Percentiles rank a stretch among this genome's conserved stretches.
These are phyloP conservation scores for Drechslera avenae DNA, from an alignment of 2,329 filamentous ascomycete species.

Conservation along the genomic window DNA sequence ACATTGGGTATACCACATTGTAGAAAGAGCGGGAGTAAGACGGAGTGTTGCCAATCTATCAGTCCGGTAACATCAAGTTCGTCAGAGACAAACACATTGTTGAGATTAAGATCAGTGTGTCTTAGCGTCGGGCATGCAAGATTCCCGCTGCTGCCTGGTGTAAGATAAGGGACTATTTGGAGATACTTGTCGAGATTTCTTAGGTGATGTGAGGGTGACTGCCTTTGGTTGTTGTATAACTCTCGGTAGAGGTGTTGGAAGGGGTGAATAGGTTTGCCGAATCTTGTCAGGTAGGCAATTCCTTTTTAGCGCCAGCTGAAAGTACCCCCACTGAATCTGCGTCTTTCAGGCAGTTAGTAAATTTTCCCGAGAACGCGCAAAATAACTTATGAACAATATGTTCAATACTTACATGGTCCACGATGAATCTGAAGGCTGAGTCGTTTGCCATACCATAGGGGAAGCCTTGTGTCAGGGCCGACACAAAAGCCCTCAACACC, in stretches of 20 bases:
- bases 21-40: conserved; percentile 47
- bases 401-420: conserved; percentile 40
- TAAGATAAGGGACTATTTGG: conserved; percentile 27
- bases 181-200: conserved; percentile 40
- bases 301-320: conserved; percentile 40
- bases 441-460: conserved; percentile 41
- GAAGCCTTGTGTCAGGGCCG: conserved; percentile 36
- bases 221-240: conserved; percentile 38
- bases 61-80: conserved; percentile 43
- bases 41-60: conserved; percentile 52
- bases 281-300: conserved; percentile 36
- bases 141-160: conserved; percentile 17
- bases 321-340: conserved; percentile 29
- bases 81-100: conserved; percentile 43
- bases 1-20: conserved; percentile 47
- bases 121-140: conserved; percentile 33
- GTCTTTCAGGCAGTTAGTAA: conserved; percentile 29
- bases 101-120: conserved; percentile 45
- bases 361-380: background rate
- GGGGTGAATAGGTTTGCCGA: conserved; percentile 37
- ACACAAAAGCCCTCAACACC: conserved; percentile 30
- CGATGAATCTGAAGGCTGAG: conserved; percentile 28
- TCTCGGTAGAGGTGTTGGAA: conserved; percentile 41
- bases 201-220: conserved; percentile 33
- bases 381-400: background rate